Evolutionary conservation across 1,284 basidiomycete species (phyloP).

Genomic region (Cutaneotrichosporon sp.): DNA sequence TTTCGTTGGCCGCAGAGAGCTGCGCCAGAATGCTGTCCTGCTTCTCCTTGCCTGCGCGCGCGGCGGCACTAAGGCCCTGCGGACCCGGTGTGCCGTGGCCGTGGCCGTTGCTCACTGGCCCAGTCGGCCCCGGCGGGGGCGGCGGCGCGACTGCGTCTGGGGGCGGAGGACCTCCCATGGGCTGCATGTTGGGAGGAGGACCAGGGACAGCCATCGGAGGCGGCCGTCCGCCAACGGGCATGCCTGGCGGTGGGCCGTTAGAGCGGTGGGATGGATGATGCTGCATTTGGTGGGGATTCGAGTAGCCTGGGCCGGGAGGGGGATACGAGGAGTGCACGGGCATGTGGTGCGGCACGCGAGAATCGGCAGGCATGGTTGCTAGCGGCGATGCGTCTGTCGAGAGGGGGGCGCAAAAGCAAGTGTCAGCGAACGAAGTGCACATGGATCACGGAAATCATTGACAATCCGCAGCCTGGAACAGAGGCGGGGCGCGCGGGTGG

Average conservation of each 20-base stretch:
- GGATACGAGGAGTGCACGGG: conserved; percentile 20
- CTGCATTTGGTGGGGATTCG: conserved; percentile 19
- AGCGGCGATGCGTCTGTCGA: not conserved
- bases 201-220: conserved; percentile 19
- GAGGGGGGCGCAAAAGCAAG: not conserved
- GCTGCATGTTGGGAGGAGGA: conserved; percentile 17
- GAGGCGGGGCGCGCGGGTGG: not conserved
- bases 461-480: not conserved
- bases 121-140: not conserved
- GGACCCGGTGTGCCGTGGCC: conserved; percentile 11
- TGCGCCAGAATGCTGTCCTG: conserved; percentile 28
- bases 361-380: conserved; percentile 10
- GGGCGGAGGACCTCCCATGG: conserved; percentile 15
- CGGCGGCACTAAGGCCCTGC: conserved; percentile 15
- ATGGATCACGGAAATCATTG: not conserved
- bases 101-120: conserved; percentile 28
- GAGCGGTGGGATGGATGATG: conserved; percentile 25
- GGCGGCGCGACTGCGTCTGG: conserved; percentile 16
- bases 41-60: conserved; percentile 34
- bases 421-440: not conserved
- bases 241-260: conserved; percentile 26
- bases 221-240: conserved; percentile 20
- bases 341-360: conserved; percentile 18
- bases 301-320: conserved; percentile 15
- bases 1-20: conserved; percentile 75